Base-by-base conservation (phyloP, 2,329 filamentous ascomycete genomes). In the Penicillium sp. region DNA sequence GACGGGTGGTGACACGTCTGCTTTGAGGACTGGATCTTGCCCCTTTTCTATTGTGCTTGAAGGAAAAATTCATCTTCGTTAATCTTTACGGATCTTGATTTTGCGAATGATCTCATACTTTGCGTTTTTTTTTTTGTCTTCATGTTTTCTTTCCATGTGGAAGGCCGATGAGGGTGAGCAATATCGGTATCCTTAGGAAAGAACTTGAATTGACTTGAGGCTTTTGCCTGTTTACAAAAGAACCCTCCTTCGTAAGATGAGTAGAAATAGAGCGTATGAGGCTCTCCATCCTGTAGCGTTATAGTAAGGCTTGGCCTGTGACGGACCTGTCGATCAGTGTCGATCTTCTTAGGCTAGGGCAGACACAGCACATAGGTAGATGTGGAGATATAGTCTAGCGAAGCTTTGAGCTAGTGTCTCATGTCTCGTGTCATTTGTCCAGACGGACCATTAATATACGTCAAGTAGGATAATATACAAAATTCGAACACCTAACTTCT, bases 51-150 rank as follows among this genome's bases (percentile, higher is more conserved):
- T 49, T 45, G 12, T 23, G 41, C 38, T 50, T 23, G 12, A 23
- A 23, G 4, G 19, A 4, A 55, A 55, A 55, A 42, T 13, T 33
- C 23, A 55, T 31, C 49, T 39, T 52, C 9, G 15, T 21, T 41
- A 23, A 25, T 56, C 33, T 53, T n/a, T 25, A 33, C 33, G 13
- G 31, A 55, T 49, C 35, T 55, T 49, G 23, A 49, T 38, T 23
- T 38, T 29, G 15, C n/a, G 39, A 17, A 42, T 27, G 42, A 33
- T 53, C 42, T 42, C 38, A 42, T 33, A 3, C n/a, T 31, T 21
- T 41, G 49, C 42, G 15, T 25, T 53, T 49, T 23, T 55, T 38
- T 27, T 56, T 53, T 38, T 6, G 36, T 58, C 48, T 51, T 55
- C 47, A 17, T 23, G 31, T 35, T 27, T 29, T 33, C 44, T 27